Evolutionary conservation across 2,329 filamentous ascomycete genomes (phyloP), one percentile per base, ranked within the genome.

Genomic region (Arachnomyces sp.): DNA sequence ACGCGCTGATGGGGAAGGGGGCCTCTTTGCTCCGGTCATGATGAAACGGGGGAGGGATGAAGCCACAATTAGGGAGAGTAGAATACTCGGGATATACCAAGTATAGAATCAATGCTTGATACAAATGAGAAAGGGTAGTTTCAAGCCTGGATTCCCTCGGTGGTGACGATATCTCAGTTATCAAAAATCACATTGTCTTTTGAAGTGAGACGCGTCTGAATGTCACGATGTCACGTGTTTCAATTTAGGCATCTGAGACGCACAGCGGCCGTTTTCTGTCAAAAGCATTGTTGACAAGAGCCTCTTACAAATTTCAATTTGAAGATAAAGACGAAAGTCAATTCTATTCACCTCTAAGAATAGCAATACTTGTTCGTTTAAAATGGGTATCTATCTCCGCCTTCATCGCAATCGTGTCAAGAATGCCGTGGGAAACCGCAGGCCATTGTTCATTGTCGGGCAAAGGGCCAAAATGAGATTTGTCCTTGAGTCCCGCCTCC

Each of bases 161-260:
- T n/a, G n/a, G n/a, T n/a, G n/a, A n/a, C n/a, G n/a, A n/a, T n/a
- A n/a, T n/a, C n/a, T n/a, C n/a, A n/a, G n/a, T n/a, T n/a, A n/a
- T n/a, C n/a, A n/a, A n/a, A n/a, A n/a, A n/a, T n/a, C n/a, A 25
- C 20, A 25, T 25, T 25, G 20, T 25, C 9, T 25, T 5, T 25
- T 9, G 20, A 25, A 25, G 20, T 25, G 5, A 25, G 9, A 25
- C 20, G 20, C 20, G 20, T 9, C 20, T 39, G 39, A 43, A 37
- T 39, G 48, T 57, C 60, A 51, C 61, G 59, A 60, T 55, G 60
- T 64, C 61, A 64, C 61, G 61, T 64, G 61, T 33, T 54, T 39
- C 36, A 32, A 34, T 16, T 16, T 11, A 6, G 20, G 9, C 20
- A 5, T 25, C 9, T 5, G 9, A 5, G 20, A 25, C 20, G 9